Evolutionary conservation across 352 stramenopile genomes (phyloP).

Genomic region (Phytophthora hybrid): DNA sequence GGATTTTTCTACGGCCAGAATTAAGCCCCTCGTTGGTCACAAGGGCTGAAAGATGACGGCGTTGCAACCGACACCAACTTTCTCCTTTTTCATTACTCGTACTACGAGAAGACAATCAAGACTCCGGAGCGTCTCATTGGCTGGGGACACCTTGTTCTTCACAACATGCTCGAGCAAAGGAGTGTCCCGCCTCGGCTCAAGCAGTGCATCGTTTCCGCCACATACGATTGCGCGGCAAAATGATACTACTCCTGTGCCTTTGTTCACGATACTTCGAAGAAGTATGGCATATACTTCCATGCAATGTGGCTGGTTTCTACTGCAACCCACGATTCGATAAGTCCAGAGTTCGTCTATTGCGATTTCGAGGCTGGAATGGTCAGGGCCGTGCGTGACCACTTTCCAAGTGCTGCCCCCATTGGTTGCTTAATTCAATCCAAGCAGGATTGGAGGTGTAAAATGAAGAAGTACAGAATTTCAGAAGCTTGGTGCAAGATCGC

Average conservation of each 20-base stretch:
- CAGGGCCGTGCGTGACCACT: slow-evolving; percentile 17
- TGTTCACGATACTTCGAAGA: slow-evolving; percentile 17
- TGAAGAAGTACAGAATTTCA: slow-evolving; percentile 16
- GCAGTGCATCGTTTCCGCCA: slow-evolving; percentile 25
- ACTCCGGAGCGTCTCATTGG: neutral
- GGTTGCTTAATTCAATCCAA: slow-evolving; percentile 36
- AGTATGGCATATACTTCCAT: slow-evolving; percentile 24
- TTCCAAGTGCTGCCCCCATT: slow-evolving; percentile 4
- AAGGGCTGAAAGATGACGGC: neutral
- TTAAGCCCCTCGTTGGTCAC: neutral
- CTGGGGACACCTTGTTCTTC: neutral
- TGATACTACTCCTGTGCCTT: slow-evolving; percentile 18
- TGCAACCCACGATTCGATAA: slow-evolving; percentile 6
- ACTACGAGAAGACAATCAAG: neutral
- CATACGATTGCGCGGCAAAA: slow-evolving; percentile 9
- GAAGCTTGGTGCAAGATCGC: slow-evolving; percentile 5
- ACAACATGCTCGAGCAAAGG: slow-evolving; percentile 8
- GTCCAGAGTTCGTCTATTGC: slow-evolving; percentile 21
- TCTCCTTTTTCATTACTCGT: neutral
- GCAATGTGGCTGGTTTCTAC: slow-evolving; percentile 18
- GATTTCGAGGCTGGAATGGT: slow-evolving; percentile 33
- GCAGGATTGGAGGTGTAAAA: slow-evolving; percentile 7
- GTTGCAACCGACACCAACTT: neutral
- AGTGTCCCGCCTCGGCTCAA: slow-evolving; percentile 18
- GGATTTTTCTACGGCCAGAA: slow-evolving; percentile 1